Percentiles rank a stretch among this genome's conserved stretches.
Evolutionary conservation across 345 rosid genomes (phyloP).

Genomic region (Sapria himalayana): DNA sequence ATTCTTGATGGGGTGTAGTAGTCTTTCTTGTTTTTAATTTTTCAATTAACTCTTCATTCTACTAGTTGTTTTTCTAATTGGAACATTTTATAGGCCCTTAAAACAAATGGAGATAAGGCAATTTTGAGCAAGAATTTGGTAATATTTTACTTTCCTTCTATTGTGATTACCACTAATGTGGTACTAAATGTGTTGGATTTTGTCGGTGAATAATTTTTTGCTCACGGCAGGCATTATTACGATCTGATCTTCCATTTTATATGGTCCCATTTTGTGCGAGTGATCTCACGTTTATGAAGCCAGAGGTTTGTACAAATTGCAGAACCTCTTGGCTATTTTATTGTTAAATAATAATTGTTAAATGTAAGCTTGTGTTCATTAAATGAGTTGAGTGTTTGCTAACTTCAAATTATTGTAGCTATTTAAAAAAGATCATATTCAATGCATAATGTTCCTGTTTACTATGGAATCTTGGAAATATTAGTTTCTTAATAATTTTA

Average conservation of each 20-base stretch:
- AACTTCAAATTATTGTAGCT: background rate
- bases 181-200: no score
- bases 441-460: background rate
- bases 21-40: no score
- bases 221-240: constrained; percentile 45
- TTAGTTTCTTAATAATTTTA: no score
- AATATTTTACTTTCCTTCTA: no score
- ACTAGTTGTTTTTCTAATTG: no score
- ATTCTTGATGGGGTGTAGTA: no score
- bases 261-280: constrained; percentile 60
- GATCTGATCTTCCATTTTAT: constrained; percentile 71
- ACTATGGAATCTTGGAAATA: no score
- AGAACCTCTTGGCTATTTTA: no score
- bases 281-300: constrained; percentile 50
- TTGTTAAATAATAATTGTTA: no score
- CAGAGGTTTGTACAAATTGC: constrained; percentile 51
- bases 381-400: background rate
- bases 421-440: background rate
- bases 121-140: constrained; percentile 68
- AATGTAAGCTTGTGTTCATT: background rate
- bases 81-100: constrained; percentile 35
- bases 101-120: constrained; percentile 40
- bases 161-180: no score
- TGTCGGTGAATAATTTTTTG: no score
- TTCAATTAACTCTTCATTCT: no score